Evolutionary conservation across 2,329 filamentous ascomycete species (phyloP), one percentile per base, ranked within the genome.

Genomic region (Ceratocystis alfenasii): DNA sequence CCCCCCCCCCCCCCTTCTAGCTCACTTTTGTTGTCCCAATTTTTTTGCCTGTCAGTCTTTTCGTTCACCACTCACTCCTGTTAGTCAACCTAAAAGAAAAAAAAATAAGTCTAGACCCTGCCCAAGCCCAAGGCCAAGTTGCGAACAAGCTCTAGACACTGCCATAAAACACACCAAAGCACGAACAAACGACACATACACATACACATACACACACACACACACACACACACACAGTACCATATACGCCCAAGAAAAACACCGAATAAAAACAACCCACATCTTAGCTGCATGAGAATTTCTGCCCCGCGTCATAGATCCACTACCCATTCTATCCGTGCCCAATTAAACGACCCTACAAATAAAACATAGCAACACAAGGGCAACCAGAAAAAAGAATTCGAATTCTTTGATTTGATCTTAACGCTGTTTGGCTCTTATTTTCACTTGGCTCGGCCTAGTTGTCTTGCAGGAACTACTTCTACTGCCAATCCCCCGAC

Each of bases 391-490:
- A 59, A 57, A 36, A n/a, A 59, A 36, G 20, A 20, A 53, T 28
- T 53, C 33, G 5, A 57, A 36, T 57, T 57, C 53, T 33, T 36
- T 36, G 55, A 36, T 25, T 59, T 59, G 28, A 36, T 59, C 28
- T 59, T 28, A 6, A 15, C 53, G 10, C 10, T 57, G 50, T 28
- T 17, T 57, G 22, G 50, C 50, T 12, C 36, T 41, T 41, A 5
- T 15, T 41, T 17, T 33, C 8, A 17, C 4, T 17, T 59, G 25
- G 53, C 53, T 28, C n/a, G 2, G 55, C 3, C 8, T 59, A 8
- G 55, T 30, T 59, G 55, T 59, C 55, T 59, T 59, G 55, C 25
- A 36, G 55, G 55, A 59, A 59, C 55, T 59, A 59, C 55, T 59
- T 59, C 55, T 59, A 59, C 55, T 17, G n/a, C 55, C 55, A 36